Conservation (phyloP, 169 alveolate genomes). For the Besnoitia besnoiti region DNA sequence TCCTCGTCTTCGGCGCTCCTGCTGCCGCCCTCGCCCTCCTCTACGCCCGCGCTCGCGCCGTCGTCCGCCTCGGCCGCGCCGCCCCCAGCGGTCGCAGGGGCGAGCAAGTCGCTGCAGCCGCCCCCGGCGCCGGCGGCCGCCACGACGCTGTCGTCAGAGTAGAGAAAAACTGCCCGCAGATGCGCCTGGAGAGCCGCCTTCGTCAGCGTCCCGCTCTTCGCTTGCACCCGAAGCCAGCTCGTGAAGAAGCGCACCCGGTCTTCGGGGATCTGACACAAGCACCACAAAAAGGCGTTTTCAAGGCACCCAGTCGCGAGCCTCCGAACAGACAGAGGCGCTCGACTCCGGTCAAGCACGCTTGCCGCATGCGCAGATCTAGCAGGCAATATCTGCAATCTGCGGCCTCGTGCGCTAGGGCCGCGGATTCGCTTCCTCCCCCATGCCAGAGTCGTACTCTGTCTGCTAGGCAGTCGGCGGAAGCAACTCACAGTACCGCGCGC, state of each 20-base stretch:
- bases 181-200: constrained; percentile 22
- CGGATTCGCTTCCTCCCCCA: no score
- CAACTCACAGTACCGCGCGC: no score
- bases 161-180: constrained; percentile 20
- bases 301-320: no score
- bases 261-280: constrained; percentile 31
- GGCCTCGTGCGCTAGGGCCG: no score
- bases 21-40: neutral
- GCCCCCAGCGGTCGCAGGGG: neutral
- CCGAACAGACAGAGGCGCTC: neutral
- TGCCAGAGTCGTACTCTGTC: no score
- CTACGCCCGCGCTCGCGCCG: neutral
- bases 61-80: no score
- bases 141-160: neutral
- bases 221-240: constrained; percentile 44
- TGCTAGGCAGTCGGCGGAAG: no score
- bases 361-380: no score
- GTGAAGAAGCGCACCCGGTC: constrained; percentile 22
- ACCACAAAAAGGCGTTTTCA: no score
- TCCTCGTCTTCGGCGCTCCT: neutral
- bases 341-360: no score
- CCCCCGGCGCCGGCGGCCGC: no score
- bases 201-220: constrained; percentile 10
- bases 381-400: no score
- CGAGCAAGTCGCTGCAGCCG: neutral